These are phyloP conservation scores for Candida jianshihensis DNA, from an alignment of 805 yeast species.

Conservation along the genomic window DNA sequence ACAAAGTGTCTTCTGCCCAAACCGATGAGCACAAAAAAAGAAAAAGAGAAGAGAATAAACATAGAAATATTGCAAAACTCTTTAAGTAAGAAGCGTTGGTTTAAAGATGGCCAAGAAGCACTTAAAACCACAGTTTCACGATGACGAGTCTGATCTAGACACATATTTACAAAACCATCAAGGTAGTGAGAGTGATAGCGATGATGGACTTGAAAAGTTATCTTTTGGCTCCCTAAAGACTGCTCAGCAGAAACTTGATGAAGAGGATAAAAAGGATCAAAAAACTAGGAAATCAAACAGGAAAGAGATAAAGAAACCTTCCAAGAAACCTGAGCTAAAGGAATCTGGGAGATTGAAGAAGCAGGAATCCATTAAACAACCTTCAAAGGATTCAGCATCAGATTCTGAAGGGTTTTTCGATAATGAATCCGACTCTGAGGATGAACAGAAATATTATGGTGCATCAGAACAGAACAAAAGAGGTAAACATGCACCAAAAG, in stretches of 20 bases:
- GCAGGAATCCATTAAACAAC: conserved; percentile 11
- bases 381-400: conserved; percentile 10
- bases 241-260: conserved; percentile 43
- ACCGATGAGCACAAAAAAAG: not conserved
- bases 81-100: not conserved
- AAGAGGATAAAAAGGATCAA: conserved; percentile 9
- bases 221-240: conserved; percentile 60
- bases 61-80: not conserved
- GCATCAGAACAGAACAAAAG: conserved; percentile 30
- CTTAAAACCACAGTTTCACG: conserved; percentile 10
- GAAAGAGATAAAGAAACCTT: conserved; percentile 1
- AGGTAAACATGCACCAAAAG: conserved; percentile 82
- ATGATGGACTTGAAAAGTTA: conserved; percentile 39
- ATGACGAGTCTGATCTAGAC: conserved; percentile 17
- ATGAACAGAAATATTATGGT: conserved; percentile 12
- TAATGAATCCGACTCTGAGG: conserved; percentile 23
- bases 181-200: conserved; percentile 19
- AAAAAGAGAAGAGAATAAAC: not conserved
- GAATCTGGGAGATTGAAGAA: not conserved
- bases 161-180: conserved; percentile 4
- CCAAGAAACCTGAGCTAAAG: not conserved
- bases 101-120: conserved; percentile 12
- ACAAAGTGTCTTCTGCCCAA: not conserved
- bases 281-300: conserved; percentile 1
- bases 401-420: conserved; percentile 34